Percentiles rank a stretch among this genome's conserved stretches.
These are phyloP conservation scores for Vitellaria paradoxa DNA, from an alignment of 179 eudicot species.

Conservation along the genomic window DNA sequence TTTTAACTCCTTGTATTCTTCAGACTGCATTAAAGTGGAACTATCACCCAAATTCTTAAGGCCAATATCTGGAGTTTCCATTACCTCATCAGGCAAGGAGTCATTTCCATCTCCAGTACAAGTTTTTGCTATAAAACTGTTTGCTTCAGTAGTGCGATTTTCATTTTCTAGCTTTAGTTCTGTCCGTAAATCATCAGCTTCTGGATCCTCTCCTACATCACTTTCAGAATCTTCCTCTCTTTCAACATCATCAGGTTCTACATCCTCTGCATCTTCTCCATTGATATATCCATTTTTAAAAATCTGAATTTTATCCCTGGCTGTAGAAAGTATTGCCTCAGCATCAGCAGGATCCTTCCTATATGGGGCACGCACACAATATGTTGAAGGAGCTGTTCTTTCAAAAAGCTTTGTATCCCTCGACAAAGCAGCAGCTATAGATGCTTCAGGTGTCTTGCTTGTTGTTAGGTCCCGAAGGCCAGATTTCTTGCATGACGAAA, in stretches of 20 bases:
- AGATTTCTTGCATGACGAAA: constrained; percentile 50
- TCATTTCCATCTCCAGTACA: constrained; percentile 30
- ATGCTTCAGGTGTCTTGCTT: constrained; percentile 97
- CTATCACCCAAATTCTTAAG: constrained; percentile 22
- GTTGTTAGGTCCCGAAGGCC: constrained; percentile 93
- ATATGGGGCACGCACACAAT: constrained; percentile 73
- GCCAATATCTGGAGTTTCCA: constrained; percentile 28
- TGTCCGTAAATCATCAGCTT: constrained; percentile 60
- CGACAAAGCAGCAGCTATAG: constrained; percentile 91
- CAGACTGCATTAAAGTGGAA: constrained; percentile 29
- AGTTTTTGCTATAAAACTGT: constrained; percentile 24
- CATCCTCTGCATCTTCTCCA: constrained; percentile 73
- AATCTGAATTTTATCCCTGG: constrained; percentile 67
- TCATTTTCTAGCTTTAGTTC: constrained; percentile 38
- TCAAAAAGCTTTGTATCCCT: constrained; percentile 92
- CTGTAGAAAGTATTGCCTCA: constrained; percentile 57
- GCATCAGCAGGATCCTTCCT: constrained; percentile 79
- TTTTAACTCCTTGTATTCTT: constrained; percentile 26
- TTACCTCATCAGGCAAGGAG: constrained; percentile 17
- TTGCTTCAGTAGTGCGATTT: constrained; percentile 29
- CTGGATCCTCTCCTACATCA: constrained; percentile 80
- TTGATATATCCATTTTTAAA: constrained; percentile 57
- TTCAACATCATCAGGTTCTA: constrained; percentile 65
- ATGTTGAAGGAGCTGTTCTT: constrained; percentile 94
- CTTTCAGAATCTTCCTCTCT: constrained; percentile 87